Evolutionary conservation across 164 flowering plant genomes (phyloP), one percentile per base, ranked within the genome.

Genomic region (Magnolia officinalis): DNA sequence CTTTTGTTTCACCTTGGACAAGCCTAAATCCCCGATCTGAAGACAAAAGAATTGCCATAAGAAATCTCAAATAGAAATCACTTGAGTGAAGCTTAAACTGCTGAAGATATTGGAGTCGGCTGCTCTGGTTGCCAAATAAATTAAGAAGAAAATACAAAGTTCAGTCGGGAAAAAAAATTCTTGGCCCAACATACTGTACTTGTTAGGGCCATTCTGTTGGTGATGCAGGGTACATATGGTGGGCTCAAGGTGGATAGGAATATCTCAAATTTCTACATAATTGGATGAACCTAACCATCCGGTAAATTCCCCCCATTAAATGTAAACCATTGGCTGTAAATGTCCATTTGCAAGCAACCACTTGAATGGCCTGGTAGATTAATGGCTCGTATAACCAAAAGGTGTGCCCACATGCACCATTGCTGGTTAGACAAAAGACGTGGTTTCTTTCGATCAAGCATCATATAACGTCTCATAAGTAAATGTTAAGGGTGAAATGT

Each of bases 11-110:
- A 88, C 75, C 77, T 84, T 86, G 50, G 86, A 82, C 55, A 84
- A 75, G 19, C 88, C 88, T 2, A 88, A 77, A 76, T 86, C 88
- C 67, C 88, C 88, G 75, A 88, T 79, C 87, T 87, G 76, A 21
- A 71, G 67, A 68, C 49, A 52, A 49, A 20, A 26, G 19, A 68
- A 11, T 68, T 29, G 61, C 18, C 61, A 55, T 55, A 2, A 55
- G 61, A 55, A 55, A 55, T 55, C 18, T 55, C 61, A 55, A 10
- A 55, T 37, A 37, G 45, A 55, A 10, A 55, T 10, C 18, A 16
- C 13, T 10, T 55, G 18, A 55, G 18, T 55, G 18, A 55, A 55
- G 18, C 61, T 55, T 16, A 55, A 55, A 10, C 18, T 55, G 61
- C 61, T 55, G 2, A 10, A 10, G 4, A 55, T 10, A 2, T 55